Percentiles rank a stretch among this genome's conserved stretches.
phyloP scores from a whole-genome alignment of 441 rosid species.

The Mallotus repandus region DNA sequence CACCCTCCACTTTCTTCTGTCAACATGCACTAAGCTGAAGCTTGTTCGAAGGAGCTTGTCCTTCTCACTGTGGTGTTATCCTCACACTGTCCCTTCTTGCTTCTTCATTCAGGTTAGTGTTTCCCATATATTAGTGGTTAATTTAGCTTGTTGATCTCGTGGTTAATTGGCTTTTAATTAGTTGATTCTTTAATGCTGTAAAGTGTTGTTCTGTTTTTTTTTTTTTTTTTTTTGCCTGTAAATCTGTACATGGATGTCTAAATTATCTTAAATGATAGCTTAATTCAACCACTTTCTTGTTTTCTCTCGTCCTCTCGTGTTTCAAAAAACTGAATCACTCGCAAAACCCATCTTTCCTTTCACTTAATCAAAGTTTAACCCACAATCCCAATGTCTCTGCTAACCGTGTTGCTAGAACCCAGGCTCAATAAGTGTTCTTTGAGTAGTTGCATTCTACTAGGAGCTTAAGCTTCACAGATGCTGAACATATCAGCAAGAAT shows the following conservation, averaged over 20 bases:
- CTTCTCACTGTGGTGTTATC: no score
- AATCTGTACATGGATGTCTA: constrained; percentile 25
- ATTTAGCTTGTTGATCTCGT: no score
- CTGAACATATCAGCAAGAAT: constrained; percentile 81
- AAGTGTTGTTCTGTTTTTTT: no score
- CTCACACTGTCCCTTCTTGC: no score
- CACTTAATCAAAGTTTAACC: constrained; percentile 30
- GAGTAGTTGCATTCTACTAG: constrained; percentile 75
- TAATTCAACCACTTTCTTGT: constrained; percentile 28
- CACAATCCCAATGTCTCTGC: constrained; percentile 22
- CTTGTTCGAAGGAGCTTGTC: no score
- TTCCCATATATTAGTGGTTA: no score
- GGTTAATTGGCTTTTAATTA: no score
- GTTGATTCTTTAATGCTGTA: no score
- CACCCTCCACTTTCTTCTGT: no score
- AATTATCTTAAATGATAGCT: constrained; percentile 35
- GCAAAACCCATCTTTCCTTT: constrained; percentile 33
- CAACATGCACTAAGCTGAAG: no score
- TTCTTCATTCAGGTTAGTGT: no score
- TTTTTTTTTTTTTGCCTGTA: not conserved
- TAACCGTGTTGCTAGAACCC: constrained; percentile 35
- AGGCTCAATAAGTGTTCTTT: constrained; percentile 58
- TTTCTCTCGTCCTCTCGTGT: constrained; percentile 29
- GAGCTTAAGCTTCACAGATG: constrained; percentile 51
- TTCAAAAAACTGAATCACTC: constrained; percentile 22